Evolutionary conservation across 1,139 yeast species (phyloP), one percentile per base, ranked within the genome.

Genomic region (Nakaseomyces nivariensis): DNA sequence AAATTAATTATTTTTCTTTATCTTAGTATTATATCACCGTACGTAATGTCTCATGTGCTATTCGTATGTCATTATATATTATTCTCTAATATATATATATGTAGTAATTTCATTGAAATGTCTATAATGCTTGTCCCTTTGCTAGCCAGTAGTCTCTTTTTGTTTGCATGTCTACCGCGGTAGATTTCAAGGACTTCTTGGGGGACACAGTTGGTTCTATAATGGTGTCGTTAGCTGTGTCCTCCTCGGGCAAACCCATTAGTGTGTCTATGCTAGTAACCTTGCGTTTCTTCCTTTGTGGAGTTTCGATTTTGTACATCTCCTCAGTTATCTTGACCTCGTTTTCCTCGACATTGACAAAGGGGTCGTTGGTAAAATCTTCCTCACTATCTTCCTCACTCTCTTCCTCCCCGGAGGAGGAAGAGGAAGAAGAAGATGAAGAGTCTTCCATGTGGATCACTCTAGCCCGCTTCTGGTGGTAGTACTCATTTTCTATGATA

Each of bases 81-180:
- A 3, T 17, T 17, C 22, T 17, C 22, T 17, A 17, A 17, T 17
- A 29, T 29, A 29, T 29, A 29, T 29, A 29, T 29, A 29, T 29
- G 3, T 29, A 27, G 31, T n/a, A n/a, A n/a, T 17, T 17, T 17
- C 3, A 17, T 17, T 17, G 22, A 17, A 17, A 17, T 17, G 22
- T 17, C 27, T 46, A 42, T 25, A 55, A 48, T 4, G 54, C 46
- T 44, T 62, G 66, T 6, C 71, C 73, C 58, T 75, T 75, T 46
- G 71, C 69, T 6, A 68, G 51, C 79, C 78, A 74, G 54, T 68
- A 74, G 33, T 73, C 75, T 37, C 78, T 59, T 48, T 62, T 69
- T 2, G 64, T 61, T n/a, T 63, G 62, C 46, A 68, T 70, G 47
- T 68, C 70, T 0, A 68, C 56, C 10, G 56, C 5, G 8, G 11